Evolutionary conservation across 371 early-diverging fungal species (phyloP), one percentile per base, ranked within the genome.

Genomic region (Mucor circinelloides): DNA sequence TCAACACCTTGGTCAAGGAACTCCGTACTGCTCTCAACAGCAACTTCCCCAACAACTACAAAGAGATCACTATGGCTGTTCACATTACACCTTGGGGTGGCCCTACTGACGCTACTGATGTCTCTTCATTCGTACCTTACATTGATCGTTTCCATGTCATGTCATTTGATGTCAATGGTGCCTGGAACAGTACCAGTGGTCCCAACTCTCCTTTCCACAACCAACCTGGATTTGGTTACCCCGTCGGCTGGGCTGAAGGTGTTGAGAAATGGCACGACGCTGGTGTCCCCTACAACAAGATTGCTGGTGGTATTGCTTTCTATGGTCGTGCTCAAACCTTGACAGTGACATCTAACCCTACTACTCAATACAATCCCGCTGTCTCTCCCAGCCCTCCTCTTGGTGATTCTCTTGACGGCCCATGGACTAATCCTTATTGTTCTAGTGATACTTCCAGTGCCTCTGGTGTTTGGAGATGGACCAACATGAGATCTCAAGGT

Each of bases 41-140:
- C 3, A 79, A 69, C 48, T 80, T 71, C 48, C 78, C 85, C 6
- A 74, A 66, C 15, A 68, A 73, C 19, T 74, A 73, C 48, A 92
- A 90, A 75, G 81, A 88, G 69, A 79, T 94, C 52, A 87, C 92
- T 1, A 74, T 91, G 66, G 94, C 93, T 12, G 89, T 87, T 2
- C 85, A 88, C 19, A 88, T 88, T 12, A 82, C 87, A 56, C 87
- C 91, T 4, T 90, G 87, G 50, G 87, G 80, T 25, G 81, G 75
- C 13, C 13, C 12, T 52, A 52, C 15, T 6, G 15, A 23, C 13
- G 73, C 86, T 74, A 71, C 72, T 17, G 91, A 91, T 68, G 87
- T 90, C 0, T 76, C 83, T 13, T 84, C 80, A 38, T 91, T 80
- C 69, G 91, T 84, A 23, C 77, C 78, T 25, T 85, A 81, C 36